Percentiles rank a stretch among this genome's conserved stretches.
These are phyloP conservation scores for Fusarium abutilonis DNA, from an alignment of 2,329 filamentous ascomycete genomes.

Conservation along the genomic window DNA sequence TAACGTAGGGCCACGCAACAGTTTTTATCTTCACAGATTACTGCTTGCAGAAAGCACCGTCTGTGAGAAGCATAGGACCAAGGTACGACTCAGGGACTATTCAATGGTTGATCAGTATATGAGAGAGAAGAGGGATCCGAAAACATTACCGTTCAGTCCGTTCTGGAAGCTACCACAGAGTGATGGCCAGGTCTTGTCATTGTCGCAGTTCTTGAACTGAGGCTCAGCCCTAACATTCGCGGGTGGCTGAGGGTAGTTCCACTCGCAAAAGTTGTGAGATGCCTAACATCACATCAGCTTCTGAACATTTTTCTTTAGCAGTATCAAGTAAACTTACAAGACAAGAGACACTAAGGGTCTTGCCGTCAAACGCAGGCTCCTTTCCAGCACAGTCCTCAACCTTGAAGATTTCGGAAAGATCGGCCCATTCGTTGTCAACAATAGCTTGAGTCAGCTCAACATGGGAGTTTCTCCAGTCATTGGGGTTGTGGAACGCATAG, in stretches of 20 bases:
- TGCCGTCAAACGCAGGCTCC: slow-evolving; percentile 3
- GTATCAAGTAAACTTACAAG: background rate
- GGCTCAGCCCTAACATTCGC: background rate
- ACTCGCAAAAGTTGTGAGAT: slow-evolving; percentile 20
- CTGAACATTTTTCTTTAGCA: fast-evolving
- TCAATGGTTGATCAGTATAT: fast-evolving
- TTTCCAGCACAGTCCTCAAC: slow-evolving; percentile 25
- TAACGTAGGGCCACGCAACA: too few species aligned
- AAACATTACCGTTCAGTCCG: background rate
- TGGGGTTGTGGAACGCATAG: slow-evolving; percentile 18
- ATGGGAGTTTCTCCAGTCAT: slow-evolving; percentile 18
- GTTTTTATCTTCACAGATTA: background rate
- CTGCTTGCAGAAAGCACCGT: slow-evolving; percentile 2
- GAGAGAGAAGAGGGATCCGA: fast-evolving
- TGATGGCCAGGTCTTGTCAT: slow-evolving; percentile 8
- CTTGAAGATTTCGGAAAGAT: slow-evolving; percentile 13
- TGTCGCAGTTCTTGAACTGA: slow-evolving; percentile 25
- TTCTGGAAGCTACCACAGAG: slow-evolving; percentile 14
- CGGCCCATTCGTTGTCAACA: slow-evolving; percentile 10
- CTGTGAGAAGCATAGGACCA: slow-evolving; percentile 1
- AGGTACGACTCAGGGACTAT: slow-evolving; percentile 20
- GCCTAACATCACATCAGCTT: background rate
- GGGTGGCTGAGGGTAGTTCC: slow-evolving; percentile 11
- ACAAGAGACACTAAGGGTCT: slow-evolving; percentile 9
- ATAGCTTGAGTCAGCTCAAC: slow-evolving; percentile 15